A percentile compares a stretch with the other conserved stretches of the same genome.
phyloP scores from a whole-genome alignment of 208 protist genomes.

The Balamuthia mandrillaris region DNA sequence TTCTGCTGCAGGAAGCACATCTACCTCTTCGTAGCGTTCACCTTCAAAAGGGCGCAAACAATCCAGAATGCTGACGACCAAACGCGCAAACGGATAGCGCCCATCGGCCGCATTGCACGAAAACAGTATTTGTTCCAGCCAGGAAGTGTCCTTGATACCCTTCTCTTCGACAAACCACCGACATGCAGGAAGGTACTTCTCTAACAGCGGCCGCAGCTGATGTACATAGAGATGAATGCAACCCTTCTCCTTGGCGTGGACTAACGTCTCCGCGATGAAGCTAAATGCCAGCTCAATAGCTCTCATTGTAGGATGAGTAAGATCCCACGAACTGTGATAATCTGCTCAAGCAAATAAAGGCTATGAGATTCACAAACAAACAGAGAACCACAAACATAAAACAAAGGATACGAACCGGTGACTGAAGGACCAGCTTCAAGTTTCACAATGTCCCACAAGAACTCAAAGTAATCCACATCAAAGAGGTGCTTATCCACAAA shows the following conservation, averaged over 20 bases:
- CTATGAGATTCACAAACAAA: neutral
- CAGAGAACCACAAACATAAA: no score
- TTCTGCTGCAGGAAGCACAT: no score
- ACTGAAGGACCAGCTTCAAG: neutral
- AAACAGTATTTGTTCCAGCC: conserved; percentile 51
- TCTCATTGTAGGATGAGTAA: conserved; percentile 27
- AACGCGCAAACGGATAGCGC: neutral
- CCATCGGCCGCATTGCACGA: conserved; percentile 34
- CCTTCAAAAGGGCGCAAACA: neutral
- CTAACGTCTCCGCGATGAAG: conserved; percentile 62
- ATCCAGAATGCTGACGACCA: conserved; percentile 35
- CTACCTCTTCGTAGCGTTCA: conserved; percentile 23
- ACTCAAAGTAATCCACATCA: conserved; percentile 63
- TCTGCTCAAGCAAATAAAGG: conserved; percentile 23
- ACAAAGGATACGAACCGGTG: neutral
- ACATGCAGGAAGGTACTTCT: neutral
- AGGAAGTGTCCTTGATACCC: conserved; percentile 19
- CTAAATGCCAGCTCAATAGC: conserved; percentile 51
- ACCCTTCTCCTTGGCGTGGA: conserved; percentile 59
- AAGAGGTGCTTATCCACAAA: conserved; percentile 68
- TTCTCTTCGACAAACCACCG: conserved; percentile 47
- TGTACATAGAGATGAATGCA: conserved; percentile 14
- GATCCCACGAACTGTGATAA: neutral
- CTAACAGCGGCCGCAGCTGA: conserved; percentile 30
- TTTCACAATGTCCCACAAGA: conserved; percentile 49